Conservation (phyloP, 192 early-diverging fungal species). For the Mortierella hygrophila region DNA sequence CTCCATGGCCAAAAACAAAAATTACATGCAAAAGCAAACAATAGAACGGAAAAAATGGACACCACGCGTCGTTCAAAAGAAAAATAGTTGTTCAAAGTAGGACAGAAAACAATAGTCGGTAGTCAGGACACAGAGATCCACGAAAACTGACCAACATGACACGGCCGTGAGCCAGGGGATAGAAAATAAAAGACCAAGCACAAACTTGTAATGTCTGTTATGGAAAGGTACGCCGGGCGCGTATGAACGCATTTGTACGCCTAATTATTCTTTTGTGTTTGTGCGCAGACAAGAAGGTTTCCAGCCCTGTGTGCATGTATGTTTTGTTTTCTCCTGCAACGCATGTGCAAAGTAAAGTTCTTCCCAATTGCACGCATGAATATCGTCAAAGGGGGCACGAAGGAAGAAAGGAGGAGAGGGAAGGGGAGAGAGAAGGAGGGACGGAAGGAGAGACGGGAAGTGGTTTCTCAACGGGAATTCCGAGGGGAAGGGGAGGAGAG, state of each 20-base stretch:
- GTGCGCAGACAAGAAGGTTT: conserved; percentile 1
- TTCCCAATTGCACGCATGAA: conserved; percentile 6
- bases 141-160: background rate
- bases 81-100: background rate
- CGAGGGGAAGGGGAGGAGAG: conserved; percentile 1
- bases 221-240: background rate
- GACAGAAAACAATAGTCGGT: background rate
- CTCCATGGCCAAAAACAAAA: background rate
- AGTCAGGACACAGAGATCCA: no score
- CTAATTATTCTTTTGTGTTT: background rate
- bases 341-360: conserved; percentile 1
- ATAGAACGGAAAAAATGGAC: background rate
- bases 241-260: background rate
- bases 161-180: background rate
- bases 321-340: no score
- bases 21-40: background rate
- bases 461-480: conserved; percentile 13
- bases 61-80: background rate
- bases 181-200: no score
- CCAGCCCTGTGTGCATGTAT: background rate
- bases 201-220: background rate
- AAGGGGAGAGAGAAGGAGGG: no score
- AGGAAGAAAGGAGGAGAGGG: background rate
- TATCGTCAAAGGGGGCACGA: background rate
- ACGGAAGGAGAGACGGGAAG: background rate